Percentiles rank a stretch among this genome's conserved stretches.
These are phyloP conservation scores for Pseudogymnoascus pannorum DNA, from an alignment of 2,329 filamentous ascomycete species.

Conservation along the genomic window DNA sequence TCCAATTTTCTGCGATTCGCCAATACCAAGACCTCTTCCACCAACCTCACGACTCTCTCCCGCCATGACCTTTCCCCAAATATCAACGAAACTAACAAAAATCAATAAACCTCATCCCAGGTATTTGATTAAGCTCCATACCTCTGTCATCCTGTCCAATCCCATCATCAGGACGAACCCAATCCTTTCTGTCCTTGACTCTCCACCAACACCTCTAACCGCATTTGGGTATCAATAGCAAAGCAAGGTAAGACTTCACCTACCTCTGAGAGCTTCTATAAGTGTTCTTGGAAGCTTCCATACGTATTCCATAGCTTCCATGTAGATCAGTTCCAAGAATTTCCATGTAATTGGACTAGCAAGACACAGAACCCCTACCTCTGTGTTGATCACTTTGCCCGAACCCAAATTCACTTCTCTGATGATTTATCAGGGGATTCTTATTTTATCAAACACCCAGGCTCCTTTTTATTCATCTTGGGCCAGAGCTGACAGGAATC, in stretches of 20 bases:
- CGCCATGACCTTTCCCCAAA: neutral
- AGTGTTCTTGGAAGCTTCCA: slow-evolving; percentile 4
- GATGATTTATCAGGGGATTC: neutral
- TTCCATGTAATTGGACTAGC: neutral
- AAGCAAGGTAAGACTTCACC: neutral
- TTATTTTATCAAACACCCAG: neutral
- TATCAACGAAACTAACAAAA: slow-evolving; percentile 2
- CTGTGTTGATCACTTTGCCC: neutral
- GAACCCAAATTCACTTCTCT: neutral
- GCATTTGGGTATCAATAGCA: slow-evolving; percentile 4
- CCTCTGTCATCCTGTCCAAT: neutral
- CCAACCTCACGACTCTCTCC: neutral
- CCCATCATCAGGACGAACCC: neutral
- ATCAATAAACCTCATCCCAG: neutral
- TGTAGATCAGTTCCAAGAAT: neutral
- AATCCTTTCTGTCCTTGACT: neutral
- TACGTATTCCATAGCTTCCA: neutral
- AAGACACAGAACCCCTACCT: neutral
- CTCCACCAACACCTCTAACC: slow-evolving; percentile 2
- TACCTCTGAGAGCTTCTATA: neutral
- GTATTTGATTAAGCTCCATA: neutral
- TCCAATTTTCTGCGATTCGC: neutral
- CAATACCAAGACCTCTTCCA: neutral
- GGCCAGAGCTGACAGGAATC: neutral
- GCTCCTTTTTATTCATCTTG: neutral